Base-by-base conservation (phyloP, 495 filamentous ascomycete species). In the Glarea lozoyensis region DNA sequence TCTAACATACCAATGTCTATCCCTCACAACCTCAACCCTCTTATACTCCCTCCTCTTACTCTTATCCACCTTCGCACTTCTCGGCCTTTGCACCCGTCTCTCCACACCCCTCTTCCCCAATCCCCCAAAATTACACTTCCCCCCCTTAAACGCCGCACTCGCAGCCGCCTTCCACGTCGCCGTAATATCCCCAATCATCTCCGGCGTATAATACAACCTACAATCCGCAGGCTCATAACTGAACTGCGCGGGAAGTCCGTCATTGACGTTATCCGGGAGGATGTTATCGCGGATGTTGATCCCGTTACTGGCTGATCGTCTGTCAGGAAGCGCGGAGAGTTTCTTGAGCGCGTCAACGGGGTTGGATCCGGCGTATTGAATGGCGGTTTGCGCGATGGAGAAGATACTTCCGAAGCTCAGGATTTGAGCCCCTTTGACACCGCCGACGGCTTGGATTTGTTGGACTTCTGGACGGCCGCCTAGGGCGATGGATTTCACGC, bases 401-500 rank as follows among this genome's bases (percentile, higher is more conserved):
- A 43, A 45, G n/a, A 52, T 41, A 16, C 36, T 29, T 2, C 23
- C n/a, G 12, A 30, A 56, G 2, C 12, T 10, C 18, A 49, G 33
- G 19, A 38, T 43, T 34, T 56, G 27, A 3, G 61, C 59, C 12
- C 80, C 78, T 54, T 79, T 79, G 0, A 73, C 68, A 15, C 72
- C 72, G 7, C 79, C 79, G 9, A 81, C 65, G 12, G 67, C 75
- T 60, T 83, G 79, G 60, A 85, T 85, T 4, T 69, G 65, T n/a
- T 60, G 61, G 3, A 60, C 49, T 40, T 62, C 58, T 6, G 77
- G 73, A 15, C 79, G 69, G 11, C 80, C 81, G 13, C 81, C 80
- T 23, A 82, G 60, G 2, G 69, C 70, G 34, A 84, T 69, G 19
- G 71, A 73, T 50, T 73, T 73, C 1, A 85, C 72, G 20, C 67